A percentile compares a stretch with the other conserved stretches of the same genome.
These are phyloP conservation scores for Calvatia gigantea DNA, from an alignment of 768 basidiomycete species.

Conservation along the genomic window DNA sequence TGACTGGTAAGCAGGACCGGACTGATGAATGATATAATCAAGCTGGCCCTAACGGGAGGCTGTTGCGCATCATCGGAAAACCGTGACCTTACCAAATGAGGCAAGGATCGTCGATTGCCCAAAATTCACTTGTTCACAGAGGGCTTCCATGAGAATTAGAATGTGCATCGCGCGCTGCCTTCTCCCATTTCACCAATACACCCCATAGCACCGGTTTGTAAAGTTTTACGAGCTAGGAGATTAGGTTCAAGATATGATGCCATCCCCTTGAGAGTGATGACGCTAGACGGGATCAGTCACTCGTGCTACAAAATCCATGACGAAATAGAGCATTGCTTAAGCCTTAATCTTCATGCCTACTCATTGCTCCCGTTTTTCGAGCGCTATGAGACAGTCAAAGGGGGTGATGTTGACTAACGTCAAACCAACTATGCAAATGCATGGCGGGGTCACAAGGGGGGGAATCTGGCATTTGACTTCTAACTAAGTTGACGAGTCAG, in stretches of 20 bases:
- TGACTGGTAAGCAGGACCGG: background rate
- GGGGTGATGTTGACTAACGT: background rate
- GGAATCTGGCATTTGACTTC: too few species aligned
- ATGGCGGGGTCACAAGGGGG: too few species aligned
- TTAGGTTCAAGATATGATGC: constrained; percentile 31
- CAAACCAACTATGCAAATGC: too few species aligned
- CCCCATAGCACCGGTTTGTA: background rate
- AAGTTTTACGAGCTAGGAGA: constrained; percentile 28
- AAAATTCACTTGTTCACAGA: background rate
- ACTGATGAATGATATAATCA: background rate
- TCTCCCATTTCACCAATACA: background rate
- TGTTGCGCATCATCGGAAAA: background rate
- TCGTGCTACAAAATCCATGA: constrained; percentile 14
- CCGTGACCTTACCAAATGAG: background rate
- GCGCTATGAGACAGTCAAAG: background rate
- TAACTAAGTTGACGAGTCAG: too few species aligned
- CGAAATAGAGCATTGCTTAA: constrained; percentile 13
- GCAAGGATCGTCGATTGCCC: constrained; percentile 8
- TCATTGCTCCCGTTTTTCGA: background rate
- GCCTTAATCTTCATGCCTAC: background rate
- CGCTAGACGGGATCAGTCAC: constrained; percentile 11
- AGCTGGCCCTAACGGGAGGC: background rate
- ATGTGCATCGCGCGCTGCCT: background rate
- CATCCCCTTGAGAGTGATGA: constrained; percentile 18
- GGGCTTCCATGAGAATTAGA: background rate